A percentile compares a stretch with the other conserved stretches of the same genome.
phyloP scores from a whole-genome alignment of 371 early-diverging fungal genomes.

The Blyttiomyces sp. region DNA sequence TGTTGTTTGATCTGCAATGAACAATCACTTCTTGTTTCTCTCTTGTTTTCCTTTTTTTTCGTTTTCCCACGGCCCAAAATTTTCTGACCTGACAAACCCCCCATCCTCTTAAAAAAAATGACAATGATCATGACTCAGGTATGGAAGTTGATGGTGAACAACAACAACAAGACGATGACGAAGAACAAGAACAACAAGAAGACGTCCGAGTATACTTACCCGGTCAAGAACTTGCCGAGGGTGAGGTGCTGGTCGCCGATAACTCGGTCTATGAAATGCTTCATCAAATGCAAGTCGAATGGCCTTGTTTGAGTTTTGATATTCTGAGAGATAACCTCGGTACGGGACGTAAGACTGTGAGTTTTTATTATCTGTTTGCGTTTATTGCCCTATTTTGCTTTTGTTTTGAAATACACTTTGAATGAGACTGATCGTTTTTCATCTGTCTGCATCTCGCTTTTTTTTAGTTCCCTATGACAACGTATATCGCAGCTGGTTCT shows the following conservation, averaged over 20 bases:
- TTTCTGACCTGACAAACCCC: too few species aligned
- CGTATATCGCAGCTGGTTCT: slow-evolving; percentile 92
- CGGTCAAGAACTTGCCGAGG: slow-evolving; percentile 82
- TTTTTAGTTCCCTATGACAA: slow-evolving; percentile 78
- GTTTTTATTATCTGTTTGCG: slow-evolving; percentile 6
- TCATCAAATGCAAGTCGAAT: slow-evolving; percentile 83
- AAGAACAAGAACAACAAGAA: slow-evolving; percentile 31
- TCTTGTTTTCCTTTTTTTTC: slow-evolving; percentile 15
- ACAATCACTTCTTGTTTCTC: neutral
- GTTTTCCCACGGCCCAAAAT: neutral
- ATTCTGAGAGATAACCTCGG: slow-evolving; percentile 83
- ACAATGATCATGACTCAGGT: neutral
- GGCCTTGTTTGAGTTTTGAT: slow-evolving; percentile 98
- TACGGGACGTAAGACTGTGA: slow-evolving; percentile 67
- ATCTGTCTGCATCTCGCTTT: neutral
- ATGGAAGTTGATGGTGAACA: neutral
- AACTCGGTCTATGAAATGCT: slow-evolving; percentile 94
- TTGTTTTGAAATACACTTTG: too few species aligned
- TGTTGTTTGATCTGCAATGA: neutral
- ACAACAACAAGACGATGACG: slow-evolving; percentile 15
- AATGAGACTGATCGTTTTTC: neutral
- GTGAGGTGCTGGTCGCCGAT: slow-evolving; percentile 90
- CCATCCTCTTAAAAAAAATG: neutral
- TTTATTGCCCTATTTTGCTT: too few species aligned
- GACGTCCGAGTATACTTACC: slow-evolving; percentile 81